These are phyloP conservation scores for Pisolithus thermaeus DNA, from an alignment of 1,284 basidiomycete species.

Conservation along the genomic window DNA sequence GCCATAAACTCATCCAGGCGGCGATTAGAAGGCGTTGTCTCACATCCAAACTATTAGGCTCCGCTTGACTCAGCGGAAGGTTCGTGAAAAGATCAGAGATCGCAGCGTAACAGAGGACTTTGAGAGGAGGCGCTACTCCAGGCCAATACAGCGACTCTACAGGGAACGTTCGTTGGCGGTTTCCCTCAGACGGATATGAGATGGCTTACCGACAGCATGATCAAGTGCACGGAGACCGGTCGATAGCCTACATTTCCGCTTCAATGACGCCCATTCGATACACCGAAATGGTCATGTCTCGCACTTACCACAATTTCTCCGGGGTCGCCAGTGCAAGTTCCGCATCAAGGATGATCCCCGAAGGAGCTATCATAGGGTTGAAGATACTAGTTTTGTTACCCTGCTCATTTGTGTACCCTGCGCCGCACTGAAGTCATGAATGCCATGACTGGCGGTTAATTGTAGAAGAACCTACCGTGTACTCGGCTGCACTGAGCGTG, in stretches of 20 bases:
- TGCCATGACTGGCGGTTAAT: background rate
- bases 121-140: slow-evolving; percentile 51
- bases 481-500: slow-evolving; percentile 78
- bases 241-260: slow-evolving; percentile 50
- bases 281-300: slow-evolving; percentile 3
- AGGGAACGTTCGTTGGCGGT: too few species aligned
- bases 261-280: slow-evolving; percentile 11
- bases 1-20: slow-evolving; percentile 78
- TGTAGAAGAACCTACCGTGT: slow-evolving; percentile 41
- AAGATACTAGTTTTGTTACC: slow-evolving; percentile 60
- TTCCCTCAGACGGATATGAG: too few species aligned
- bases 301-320: slow-evolving; percentile 60
- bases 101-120: slow-evolving; percentile 61
- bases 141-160: slow-evolving; percentile 67
- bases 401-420: slow-evolving; percentile 70
- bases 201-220: slow-evolving; percentile 61
- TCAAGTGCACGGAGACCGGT: slow-evolving; percentile 74
- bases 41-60: slow-evolving; percentile 50
- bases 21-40: slow-evolving; percentile 72
- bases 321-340: slow-evolving; percentile 71
- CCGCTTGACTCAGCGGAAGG: slow-evolving; percentile 57
- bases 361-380: slow-evolving; percentile 52
- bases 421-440: slow-evolving; percentile 41
- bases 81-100: slow-evolving; percentile 70
- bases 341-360: slow-evolving; percentile 74